A percentile compares a stretch with the other conserved stretches of the same genome.
Evolutionary conservation across 2,329 filamentous ascomycete genomes (phyloP).

Genomic region (Endothia cerciana): DNA sequence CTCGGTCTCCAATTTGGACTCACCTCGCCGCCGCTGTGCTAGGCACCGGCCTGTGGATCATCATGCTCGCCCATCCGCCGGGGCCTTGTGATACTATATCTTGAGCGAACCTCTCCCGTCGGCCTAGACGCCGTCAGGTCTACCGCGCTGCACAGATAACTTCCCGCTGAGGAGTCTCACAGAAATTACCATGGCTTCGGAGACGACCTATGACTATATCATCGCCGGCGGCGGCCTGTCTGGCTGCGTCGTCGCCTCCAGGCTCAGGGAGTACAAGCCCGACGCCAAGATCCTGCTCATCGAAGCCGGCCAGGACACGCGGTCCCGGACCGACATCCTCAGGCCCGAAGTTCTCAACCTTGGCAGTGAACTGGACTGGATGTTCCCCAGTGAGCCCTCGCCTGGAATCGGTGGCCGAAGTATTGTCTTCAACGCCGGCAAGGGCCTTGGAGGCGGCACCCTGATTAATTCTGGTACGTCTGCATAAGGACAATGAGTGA

Average conservation of each 20-base stretch:
- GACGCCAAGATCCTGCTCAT: slow-evolving; percentile 42
- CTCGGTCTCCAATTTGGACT: not conserved
- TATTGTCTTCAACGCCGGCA: slow-evolving; percentile 39
- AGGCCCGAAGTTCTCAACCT: slow-evolving; percentile 36
- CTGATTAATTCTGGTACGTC: slow-evolving; percentile 43
- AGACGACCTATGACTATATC: slow-evolving; percentile 38
- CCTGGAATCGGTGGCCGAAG: slow-evolving; percentile 33
- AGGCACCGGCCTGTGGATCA: not conserved
- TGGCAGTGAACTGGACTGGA: slow-evolving; percentile 41
- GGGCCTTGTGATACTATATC: not conserved
- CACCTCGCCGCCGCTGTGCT: not conserved
- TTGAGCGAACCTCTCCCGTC: not conserved
- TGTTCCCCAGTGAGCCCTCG: slow-evolving; percentile 40
- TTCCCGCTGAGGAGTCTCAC: not conserved
- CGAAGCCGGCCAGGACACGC: slow-evolving; percentile 43
- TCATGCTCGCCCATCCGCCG: not conserved
- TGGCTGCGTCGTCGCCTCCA: slow-evolving; percentile 41
- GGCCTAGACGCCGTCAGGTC: not conserved
- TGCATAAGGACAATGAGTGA: not conserved
- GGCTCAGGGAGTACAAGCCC: slow-evolving; percentile 35
- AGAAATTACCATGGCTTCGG: not conserved
- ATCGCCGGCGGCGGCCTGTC: slow-evolving; percentile 34
- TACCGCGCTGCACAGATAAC: not conserved
- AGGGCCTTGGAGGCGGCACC: slow-evolving; percentile 46
- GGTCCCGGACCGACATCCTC: slow-evolving; percentile 34